phyloP scores from a whole-genome alignment of 208 protist species.

The Willaertia magna region DNA sequence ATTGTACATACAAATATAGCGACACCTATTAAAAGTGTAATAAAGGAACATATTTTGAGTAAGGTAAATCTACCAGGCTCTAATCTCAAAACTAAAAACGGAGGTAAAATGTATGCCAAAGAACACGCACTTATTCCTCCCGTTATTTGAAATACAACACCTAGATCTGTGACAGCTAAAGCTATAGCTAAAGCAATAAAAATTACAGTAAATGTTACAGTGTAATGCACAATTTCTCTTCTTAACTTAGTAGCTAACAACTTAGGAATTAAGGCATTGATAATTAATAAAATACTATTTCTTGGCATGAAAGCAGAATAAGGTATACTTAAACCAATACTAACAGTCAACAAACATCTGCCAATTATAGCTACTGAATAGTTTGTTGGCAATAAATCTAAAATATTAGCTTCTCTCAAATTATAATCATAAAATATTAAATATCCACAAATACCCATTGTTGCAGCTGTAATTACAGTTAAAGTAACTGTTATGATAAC shows the following conservation, averaged over 20 bases:
- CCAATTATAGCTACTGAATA: background rate
- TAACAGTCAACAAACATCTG: background rate
- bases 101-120: background rate
- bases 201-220: background rate
- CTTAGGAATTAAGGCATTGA: background rate
- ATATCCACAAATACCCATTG: slow-evolving; percentile 1
- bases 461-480: background rate
- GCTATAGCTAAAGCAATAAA: background rate
- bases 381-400: background rate
- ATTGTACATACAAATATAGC: background rate
- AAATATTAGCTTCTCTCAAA: background rate
- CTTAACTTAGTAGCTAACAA: background rate
- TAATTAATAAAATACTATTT: background rate
- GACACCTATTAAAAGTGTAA: background rate
- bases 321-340: background rate
- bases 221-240: background rate
- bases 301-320: background rate
- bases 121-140: background rate
- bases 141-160: background rate
- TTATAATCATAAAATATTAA: background rate
- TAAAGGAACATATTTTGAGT: background rate
- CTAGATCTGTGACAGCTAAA: background rate
- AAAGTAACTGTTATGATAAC: background rate
- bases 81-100: background rate
- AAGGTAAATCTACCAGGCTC: background rate